Evolutionary conservation across 129 eudicot genomes (phyloP), one percentile per base, ranked within the genome.

Genomic region (Ambrosia trifida): DNA sequence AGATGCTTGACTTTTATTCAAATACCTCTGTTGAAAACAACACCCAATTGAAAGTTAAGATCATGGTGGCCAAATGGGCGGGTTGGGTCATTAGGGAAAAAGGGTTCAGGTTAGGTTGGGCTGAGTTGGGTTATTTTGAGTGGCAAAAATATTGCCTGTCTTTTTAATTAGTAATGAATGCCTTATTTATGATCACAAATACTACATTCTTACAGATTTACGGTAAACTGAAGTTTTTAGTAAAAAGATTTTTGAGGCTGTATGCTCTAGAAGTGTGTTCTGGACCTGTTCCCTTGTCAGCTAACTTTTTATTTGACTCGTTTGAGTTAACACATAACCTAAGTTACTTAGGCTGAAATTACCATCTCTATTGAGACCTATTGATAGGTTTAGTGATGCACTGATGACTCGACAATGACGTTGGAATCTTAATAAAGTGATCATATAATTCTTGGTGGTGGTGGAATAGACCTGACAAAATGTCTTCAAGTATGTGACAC

Each of bases 381-480:
- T 40, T 40, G 44, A 10, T 40, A 7, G 9, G 44, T 40, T 36
- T 40, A 40, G 44, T 40, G 44, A 40, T 13, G 28, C 17, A 36
- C 41, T 44, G 4, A 63, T 74, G 70, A 74, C 32, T 61, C 28
- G 69, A 32, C 46, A 64, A 14, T 62, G 77, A 73, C 63, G 45
- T 11, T 62, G 60, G 49, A 50, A 52, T 69, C 61, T 47, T 47
- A 11, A 73, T 11, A 47, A 61, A 40, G 47, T 73, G 17, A 3
- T 46, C 77, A 31, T 73, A 41, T 57, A 20, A 50, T 59, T 57
- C 31, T 11, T 24, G 54, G 31, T 72, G 24, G 38, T 20, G 67
- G 30, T 31, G 8, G 51, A 33, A 19, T 70, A 5, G 52, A 20
- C 53, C n/a, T 13, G 46, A 50, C 70, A 9, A 41, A 66, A 41